A percentile compares a stretch with the other conserved stretches of the same genome.
phyloP scores from a whole-genome alignment of 352 stramenopile species.

The Phytophthora hybrid region DNA sequence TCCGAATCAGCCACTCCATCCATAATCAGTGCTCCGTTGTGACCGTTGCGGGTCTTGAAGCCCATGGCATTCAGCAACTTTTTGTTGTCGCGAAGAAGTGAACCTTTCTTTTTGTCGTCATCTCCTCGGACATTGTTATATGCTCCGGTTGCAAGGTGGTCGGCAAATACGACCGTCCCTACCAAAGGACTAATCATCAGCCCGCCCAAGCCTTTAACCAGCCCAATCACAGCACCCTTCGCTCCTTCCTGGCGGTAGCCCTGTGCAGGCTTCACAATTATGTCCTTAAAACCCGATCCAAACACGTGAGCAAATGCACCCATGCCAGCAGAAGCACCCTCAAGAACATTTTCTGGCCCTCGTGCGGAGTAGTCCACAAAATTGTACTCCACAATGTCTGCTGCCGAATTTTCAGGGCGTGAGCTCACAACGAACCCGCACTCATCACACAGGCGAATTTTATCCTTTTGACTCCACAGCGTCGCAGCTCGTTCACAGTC shows the following conservation, averaged over 20 bases:
- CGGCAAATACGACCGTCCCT: constrained; percentile 67
- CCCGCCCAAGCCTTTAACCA: constrained; percentile 62
- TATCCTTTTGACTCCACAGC: constrained; percentile 64
- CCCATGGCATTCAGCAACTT: constrained; percentile 51
- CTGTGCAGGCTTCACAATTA: constrained; percentile 66
- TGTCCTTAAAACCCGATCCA: constrained; percentile 64
- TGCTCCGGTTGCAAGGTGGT: constrained; percentile 69
- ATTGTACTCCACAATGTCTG: constrained; percentile 67
- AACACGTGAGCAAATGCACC: constrained; percentile 75
- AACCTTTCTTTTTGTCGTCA: constrained; percentile 58
- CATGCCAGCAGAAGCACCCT: constrained; percentile 59
- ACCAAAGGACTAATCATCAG: constrained; percentile 66
- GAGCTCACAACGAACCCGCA: constrained; percentile 64
- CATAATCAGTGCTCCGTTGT: constrained; percentile 61
- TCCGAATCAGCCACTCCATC: constrained; percentile 52
- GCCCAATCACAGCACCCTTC: constrained; percentile 64
- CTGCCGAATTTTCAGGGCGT: constrained; percentile 51
- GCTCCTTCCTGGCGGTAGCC: constrained; percentile 70
- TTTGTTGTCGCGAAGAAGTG: constrained; percentile 57
- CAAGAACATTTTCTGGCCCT: constrained; percentile 60
- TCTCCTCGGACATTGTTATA: constrained; percentile 61
- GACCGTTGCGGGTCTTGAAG: constrained; percentile 48
- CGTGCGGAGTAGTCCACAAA: constrained; percentile 70
- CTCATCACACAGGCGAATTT: constrained; percentile 60
- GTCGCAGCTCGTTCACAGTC: constrained; percentile 53